Conservation (phyloP, 139 green algal genomes). For the Pseudopediastrum boryanum region DNA sequence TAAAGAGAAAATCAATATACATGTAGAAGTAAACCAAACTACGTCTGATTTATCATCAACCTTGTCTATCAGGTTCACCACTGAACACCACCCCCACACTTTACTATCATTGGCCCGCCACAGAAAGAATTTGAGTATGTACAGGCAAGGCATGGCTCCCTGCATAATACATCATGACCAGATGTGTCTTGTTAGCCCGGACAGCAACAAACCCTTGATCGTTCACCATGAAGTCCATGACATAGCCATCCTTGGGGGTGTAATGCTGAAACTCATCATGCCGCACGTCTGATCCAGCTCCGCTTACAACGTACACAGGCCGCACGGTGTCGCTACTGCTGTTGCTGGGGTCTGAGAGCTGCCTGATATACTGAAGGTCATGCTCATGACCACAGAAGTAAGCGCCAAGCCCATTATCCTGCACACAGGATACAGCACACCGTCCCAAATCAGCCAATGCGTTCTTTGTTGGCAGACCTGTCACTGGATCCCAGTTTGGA, state of each 20-base stretch:
- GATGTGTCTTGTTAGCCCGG: slow-evolving; percentile 4
- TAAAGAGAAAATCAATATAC: no score
- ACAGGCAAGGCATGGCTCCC: not conserved
- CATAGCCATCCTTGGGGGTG: slow-evolving; percentile 6
- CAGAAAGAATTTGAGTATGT: slow-evolving; percentile 20
- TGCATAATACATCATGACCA: slow-evolving; percentile 40
- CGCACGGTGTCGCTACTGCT: not conserved
- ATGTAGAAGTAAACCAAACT: no score
- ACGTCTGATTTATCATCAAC: no score
- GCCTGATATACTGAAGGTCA: slow-evolving; percentile 64
- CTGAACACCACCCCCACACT: no score
- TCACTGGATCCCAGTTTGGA: no score
- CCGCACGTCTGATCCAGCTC: slow-evolving; percentile 36
- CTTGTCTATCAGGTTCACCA: no score
- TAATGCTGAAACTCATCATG: slow-evolving; percentile 21
- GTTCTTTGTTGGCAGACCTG: no score
- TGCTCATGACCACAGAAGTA: slow-evolving; percentile 80
- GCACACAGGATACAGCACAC: no score
- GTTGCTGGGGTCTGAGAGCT: not conserved
- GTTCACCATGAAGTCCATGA: not conserved
- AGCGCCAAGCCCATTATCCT: slow-evolving; percentile 45
- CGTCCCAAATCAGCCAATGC: no score
- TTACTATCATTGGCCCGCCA: no score
- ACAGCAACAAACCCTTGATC: slow-evolving; percentile 47
- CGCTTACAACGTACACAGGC: slow-evolving; percentile 43